Evolutionary conservation across 1,284 basidiomycete species (phyloP).

Genomic region (Amylostereum areolatum): DNA sequence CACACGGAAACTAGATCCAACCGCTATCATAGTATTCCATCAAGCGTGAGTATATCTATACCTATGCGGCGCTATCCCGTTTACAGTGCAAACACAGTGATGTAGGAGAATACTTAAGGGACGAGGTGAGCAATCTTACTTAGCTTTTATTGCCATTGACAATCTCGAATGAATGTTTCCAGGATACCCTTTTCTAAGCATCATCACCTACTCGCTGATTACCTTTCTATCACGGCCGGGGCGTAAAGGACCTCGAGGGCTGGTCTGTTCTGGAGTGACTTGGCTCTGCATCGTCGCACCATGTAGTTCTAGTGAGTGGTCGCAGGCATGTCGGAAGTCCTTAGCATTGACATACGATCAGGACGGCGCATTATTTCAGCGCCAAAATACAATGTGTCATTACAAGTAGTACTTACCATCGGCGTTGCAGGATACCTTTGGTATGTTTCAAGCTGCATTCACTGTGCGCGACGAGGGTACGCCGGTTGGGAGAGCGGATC

Average conservation of each 20-base stretch:
- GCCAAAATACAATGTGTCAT: too few relatives aligned
- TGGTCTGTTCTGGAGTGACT: too few relatives aligned
- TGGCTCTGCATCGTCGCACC: too few relatives aligned
- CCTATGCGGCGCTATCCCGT: background rate
- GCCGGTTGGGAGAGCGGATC: too few relatives aligned
- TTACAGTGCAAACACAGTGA: conserved; percentile 47
- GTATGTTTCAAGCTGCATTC: conserved; percentile 1
- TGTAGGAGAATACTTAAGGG: conserved; percentile 92
- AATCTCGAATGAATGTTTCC: background rate
- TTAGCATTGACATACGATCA: too few relatives aligned
- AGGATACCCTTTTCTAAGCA: conserved; percentile 69
- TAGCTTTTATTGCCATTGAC: too few relatives aligned
- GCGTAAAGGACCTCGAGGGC: too few relatives aligned
- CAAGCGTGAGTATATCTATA: conserved; percentile 72
- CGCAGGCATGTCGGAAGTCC: too few relatives aligned
- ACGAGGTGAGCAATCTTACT: conserved; percentile 59
- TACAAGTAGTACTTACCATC: too few relatives aligned
- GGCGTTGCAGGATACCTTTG: conserved; percentile 8
- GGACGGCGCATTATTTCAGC: too few relatives aligned
- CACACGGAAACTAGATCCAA: conserved; percentile 97
- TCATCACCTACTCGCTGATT: background rate
- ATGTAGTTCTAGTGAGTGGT: too few relatives aligned
- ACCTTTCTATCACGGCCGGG: background rate
- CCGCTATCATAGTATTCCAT: conserved; percentile 96
- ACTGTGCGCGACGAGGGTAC: too few relatives aligned